phyloP scores from a whole-genome alignment of 805 yeast species.

The Spathaspora arborariae region DNA sequence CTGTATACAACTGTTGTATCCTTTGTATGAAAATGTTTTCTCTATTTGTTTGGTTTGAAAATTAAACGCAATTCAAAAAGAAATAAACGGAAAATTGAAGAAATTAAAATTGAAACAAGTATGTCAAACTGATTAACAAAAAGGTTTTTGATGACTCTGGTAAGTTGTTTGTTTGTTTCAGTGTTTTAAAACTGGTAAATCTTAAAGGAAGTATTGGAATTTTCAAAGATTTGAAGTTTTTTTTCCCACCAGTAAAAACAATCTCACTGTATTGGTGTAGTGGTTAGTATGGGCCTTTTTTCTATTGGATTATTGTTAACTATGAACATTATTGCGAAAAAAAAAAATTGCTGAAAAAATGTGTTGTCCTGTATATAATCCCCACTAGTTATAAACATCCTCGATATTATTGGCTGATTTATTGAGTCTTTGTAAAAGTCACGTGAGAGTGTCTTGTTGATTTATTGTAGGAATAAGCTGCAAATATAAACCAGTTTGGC shows the following conservation, averaged over 20 bases:
- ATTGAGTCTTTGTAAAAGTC: neutral
- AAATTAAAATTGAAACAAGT: neutral
- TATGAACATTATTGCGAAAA: neutral
- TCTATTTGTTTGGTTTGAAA: neutral
- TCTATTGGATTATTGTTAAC: constrained; percentile 36
- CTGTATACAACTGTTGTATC: neutral
- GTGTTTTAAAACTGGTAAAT: neutral
- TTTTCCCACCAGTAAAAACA: neutral
- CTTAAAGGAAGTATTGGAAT: neutral
- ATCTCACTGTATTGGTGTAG: too few species aligned
- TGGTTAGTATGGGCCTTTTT: constrained; percentile 56
- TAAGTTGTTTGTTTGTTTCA: neutral
- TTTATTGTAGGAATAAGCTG: neutral
- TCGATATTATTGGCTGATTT: constrained; percentile 48
- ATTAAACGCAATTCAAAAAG: neutral
- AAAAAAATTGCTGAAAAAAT: neutral
- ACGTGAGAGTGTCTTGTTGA: neutral
- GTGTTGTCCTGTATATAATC: neutral
- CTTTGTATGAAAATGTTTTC: neutral
- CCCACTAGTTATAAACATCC: constrained; percentile 6
- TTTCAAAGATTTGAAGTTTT: neutral
- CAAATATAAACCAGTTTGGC: neutral
- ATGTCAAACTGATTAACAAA: neutral
- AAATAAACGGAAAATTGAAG: neutral
- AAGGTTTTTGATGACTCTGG: neutral